Base-by-base conservation (phyloP, 192 early-diverging fungal species). In the Podila minutissima region DNA sequence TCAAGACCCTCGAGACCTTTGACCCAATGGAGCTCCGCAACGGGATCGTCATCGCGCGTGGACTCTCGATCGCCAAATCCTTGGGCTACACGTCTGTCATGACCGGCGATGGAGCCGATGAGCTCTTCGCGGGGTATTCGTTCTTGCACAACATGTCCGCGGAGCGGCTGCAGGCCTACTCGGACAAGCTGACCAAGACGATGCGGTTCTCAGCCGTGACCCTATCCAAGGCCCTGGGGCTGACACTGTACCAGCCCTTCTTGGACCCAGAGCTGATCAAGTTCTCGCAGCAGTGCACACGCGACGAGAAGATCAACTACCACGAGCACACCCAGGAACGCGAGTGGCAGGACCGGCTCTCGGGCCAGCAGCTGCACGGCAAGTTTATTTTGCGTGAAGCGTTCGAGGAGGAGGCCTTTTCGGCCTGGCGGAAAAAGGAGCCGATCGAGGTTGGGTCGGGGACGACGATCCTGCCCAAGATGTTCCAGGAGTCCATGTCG, bases 21-120 rank as follows among this genome's bases (percentile, higher is more conserved):
- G 92, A 93, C 38, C 89, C 90, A 0, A 93, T 93, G 92, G 92
- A 91, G 64, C 84, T 93, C 55, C 87, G 92, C 20, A 90, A 90
- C 69, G 83, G 87, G 0, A 87, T 91, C 20, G 89, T 88, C 0
- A 85, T 92, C 53, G 89, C 92, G 0, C 61, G 72, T 29, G 86
- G 87, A 0, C 71, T 93, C 33, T 69, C 72, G 38, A 55, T 83
- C 9, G 87, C 87, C 49, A 77, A 86, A 59, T 29, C 65, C 22
- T 32, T 84, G 22, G 90, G 90, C 6, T 77, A 87, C 65, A 71
- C 46, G 20, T 72, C 82, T 0, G 76, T 92, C 22, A 85, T 86
- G 61, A 90, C 91, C 0, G 92, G 92, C 28, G 92, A 93, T 69
- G 91, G 86, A 8, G 91, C 92, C 0, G 92, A 93, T 62, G 92